Evolutionary conservation across 768 basidiomycete genomes (phyloP).

Genomic region (Mycena albidolilacea): DNA sequence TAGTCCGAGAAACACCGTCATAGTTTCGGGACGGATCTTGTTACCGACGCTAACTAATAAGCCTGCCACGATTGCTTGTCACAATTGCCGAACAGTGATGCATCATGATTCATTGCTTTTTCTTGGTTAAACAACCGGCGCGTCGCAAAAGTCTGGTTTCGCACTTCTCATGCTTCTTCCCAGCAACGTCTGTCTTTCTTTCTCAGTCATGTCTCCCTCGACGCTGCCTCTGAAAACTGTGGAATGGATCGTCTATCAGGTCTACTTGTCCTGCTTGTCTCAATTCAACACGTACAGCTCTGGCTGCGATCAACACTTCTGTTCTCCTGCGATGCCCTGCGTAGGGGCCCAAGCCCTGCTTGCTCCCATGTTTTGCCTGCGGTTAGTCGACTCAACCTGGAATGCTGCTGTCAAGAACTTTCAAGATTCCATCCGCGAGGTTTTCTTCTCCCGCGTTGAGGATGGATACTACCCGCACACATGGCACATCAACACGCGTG

Average conservation of each 20-base stretch:
- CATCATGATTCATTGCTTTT: conserved; percentile 7
- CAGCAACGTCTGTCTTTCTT: background rate
- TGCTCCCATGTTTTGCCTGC: conserved; percentile 35
- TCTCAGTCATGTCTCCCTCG: conserved; percentile 19
- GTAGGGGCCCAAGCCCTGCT: conserved; percentile 26
- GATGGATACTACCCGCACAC: conserved; percentile 49
- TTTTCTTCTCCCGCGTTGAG: conserved; percentile 45
- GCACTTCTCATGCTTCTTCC: background rate
- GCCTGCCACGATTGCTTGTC: conserved; percentile 3
- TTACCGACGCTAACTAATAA: background rate
- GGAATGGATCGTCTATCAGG: conserved; percentile 19
- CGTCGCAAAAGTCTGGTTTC: no score
- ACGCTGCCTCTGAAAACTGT: conserved; percentile 3
- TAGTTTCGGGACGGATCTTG: conserved; percentile 19
- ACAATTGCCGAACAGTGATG: conserved; percentile 13
- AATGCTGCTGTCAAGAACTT: conserved; percentile 35
- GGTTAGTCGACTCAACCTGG: conserved; percentile 44
- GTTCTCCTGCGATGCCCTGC: conserved; percentile 42
- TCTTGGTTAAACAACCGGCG: background rate
- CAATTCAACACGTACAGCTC: conserved; percentile 1
- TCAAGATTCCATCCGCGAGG: background rate
- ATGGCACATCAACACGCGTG: conserved; percentile 51
- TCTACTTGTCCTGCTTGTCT: conserved; percentile 27
- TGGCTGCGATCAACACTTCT: conserved; percentile 37
- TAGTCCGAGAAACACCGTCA: no score